Evolutionary conservation across 768 basidiomycete species (phyloP).

Genomic region (Xerocomellus chrysenteron): DNA sequence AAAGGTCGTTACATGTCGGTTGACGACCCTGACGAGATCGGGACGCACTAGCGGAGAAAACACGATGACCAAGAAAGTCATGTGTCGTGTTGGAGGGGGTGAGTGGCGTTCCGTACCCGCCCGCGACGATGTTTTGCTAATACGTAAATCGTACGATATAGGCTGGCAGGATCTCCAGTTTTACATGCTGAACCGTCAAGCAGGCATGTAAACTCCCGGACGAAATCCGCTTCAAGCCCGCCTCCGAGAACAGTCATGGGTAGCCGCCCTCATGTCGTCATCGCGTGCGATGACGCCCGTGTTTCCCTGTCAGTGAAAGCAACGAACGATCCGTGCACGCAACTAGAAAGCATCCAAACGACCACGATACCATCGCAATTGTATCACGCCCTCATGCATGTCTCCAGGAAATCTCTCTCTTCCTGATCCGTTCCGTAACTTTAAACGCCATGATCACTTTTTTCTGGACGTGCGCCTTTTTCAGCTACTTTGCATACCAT

Average conservation of each 20-base stretch:
- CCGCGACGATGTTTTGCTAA: slow-evolving; percentile 3
- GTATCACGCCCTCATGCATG: slow-evolving; percentile 26
- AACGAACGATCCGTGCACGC: slow-evolving; percentile 22
- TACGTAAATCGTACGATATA: slow-evolving; percentile 20
- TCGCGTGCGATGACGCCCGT: background rate
- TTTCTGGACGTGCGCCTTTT: background rate
- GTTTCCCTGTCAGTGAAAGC: slow-evolving; percentile 13
- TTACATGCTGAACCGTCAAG: slow-evolving; percentile 76
- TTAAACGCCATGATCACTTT: slow-evolving; percentile 1
- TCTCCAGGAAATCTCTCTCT: background rate
- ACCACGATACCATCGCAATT: slow-evolving; percentile 26
- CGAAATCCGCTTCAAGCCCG: background rate
- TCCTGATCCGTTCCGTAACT: slow-evolving; percentile 5
- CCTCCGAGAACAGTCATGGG: background rate
- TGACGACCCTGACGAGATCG: slow-evolving; percentile 74
- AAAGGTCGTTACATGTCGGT: slow-evolving; percentile 75
- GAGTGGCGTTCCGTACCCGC: slow-evolving; percentile 26
- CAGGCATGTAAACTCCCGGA: slow-evolving; percentile 47
- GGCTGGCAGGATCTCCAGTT: slow-evolving; percentile 81
- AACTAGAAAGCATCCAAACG: slow-evolving; percentile 30
- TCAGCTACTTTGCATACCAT: background rate
- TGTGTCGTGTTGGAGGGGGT: slow-evolving; percentile 91
- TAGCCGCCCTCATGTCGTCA: background rate
- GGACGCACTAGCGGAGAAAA: slow-evolving; percentile 41
- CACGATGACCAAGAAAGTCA: slow-evolving; percentile 73